Percentiles rank a stretch among this genome's conserved stretches.
Evolutionary conservation across 2,329 filamentous ascomycete species (phyloP).

Genomic region (Akanthomyces dipterigenus): DNA sequence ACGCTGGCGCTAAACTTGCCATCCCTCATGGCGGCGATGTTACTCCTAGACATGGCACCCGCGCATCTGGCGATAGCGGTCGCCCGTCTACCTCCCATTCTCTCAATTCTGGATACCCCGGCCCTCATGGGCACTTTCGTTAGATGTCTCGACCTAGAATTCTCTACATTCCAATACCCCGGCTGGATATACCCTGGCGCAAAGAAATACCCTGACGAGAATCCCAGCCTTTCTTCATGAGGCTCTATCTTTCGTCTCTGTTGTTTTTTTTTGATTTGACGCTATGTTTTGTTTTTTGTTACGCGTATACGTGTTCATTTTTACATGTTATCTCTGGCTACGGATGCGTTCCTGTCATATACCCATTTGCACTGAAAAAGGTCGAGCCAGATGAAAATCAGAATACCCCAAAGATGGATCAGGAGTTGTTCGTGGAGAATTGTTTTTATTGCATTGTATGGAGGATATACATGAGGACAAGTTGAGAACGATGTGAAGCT

Average conservation of each 20-base stretch:
- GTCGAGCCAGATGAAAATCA: slow-evolving; percentile 9
- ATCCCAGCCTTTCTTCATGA: slow-evolving; percentile 38
- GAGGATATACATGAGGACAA: background rate
- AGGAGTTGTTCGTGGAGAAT: slow-evolving; percentile 3
- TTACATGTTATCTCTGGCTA: slow-evolving; percentile 8
- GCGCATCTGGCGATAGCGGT: slow-evolving; percentile 83
- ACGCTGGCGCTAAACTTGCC: slow-evolving; percentile 56
- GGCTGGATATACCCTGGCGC: slow-evolving; percentile 62
- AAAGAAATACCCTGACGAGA: slow-evolving; percentile 47
- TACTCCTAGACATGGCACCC: slow-evolving; percentile 75
- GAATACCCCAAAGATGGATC: slow-evolving; percentile 11
- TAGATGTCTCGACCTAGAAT: slow-evolving; percentile 51
- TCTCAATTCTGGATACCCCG: slow-evolving; percentile 92
- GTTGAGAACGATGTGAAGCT: background rate
- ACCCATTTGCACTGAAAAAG: slow-evolving; percentile 14
- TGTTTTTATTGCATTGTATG: slow-evolving; percentile 7
- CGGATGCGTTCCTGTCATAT: slow-evolving; percentile 12
- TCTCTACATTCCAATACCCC: slow-evolving; percentile 47
- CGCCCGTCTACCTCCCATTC: slow-evolving; percentile 93
- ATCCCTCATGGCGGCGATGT: slow-evolving; percentile 70
- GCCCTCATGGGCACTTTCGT: slow-evolving; percentile 84
- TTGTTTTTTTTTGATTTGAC: slow-evolving; percentile 9
- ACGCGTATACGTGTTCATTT: slow-evolving; percentile 10
- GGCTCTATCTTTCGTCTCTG: slow-evolving; percentile 34
- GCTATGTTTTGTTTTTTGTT: slow-evolving; percentile 3